phyloP scores from a whole-genome alignment of 2,329 filamentous ascomycete genomes.

The Ploettnerulaceae sp. region DNA sequence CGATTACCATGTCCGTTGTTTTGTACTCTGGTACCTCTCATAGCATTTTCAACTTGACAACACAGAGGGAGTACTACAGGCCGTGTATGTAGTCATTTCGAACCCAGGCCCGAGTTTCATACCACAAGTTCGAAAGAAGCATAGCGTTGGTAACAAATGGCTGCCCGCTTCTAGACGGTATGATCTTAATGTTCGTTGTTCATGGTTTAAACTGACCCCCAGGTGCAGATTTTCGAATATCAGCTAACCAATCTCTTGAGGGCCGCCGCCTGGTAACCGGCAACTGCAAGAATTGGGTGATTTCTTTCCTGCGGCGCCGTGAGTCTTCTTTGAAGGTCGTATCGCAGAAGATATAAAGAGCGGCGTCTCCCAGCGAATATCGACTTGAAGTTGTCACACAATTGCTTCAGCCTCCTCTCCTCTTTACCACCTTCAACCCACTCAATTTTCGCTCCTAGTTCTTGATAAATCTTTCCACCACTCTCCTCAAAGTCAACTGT shows the following conservation, averaged over 20 bases:
- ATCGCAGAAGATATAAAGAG: slow-evolving; percentile 18
- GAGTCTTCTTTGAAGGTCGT: neutral
- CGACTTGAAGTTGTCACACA: neutral
- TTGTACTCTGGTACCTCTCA: slow-evolving; percentile 3
- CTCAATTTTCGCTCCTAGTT: neutral
- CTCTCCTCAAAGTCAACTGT: neutral
- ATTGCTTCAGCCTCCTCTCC: neutral
- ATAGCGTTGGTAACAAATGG: slow-evolving; percentile 7
- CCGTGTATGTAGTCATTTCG: neutral
- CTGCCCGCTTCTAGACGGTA: slow-evolving; percentile 16
- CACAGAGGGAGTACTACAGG: slow-evolving; percentile 3
- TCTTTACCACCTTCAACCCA: neutral
- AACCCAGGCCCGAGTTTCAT: slow-evolving; percentile 12
- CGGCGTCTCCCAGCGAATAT: neutral
- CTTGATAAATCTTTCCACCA: neutral
- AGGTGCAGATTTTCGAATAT: slow-evolving; percentile 13
- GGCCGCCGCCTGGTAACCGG: slow-evolving; percentile 1
- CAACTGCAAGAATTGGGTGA: slow-evolving; percentile 6
- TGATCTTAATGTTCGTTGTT: slow-evolving; percentile 13
- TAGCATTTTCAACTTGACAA: slow-evolving; percentile 7
- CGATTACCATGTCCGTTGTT: too few relatives aligned
- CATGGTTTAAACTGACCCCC: slow-evolving; percentile 4
- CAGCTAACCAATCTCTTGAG: slow-evolving; percentile 14
- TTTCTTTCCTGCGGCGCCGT: slow-evolving; percentile 5
- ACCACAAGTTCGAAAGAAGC: neutral